These are phyloP conservation scores for Fusarium chuoi DNA, from an alignment of 2,329 filamentous ascomycete species.

Conservation along the genomic window DNA sequence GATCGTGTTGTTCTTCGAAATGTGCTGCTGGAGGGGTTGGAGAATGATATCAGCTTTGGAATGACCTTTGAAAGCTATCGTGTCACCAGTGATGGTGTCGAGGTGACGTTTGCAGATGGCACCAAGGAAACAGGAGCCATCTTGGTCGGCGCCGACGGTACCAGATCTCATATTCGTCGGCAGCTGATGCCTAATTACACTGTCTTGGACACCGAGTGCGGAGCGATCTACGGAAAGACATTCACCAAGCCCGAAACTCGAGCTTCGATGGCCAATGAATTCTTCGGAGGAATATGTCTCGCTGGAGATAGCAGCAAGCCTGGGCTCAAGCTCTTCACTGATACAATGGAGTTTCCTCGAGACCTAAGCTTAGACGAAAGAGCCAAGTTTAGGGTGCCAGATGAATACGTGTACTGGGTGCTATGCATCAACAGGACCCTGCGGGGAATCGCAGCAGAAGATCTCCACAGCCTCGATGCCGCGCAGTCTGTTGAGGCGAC, in stretches of 20 bases:
- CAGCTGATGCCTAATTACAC: background rate
- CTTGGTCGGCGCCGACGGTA: background rate
- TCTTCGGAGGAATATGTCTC: background rate
- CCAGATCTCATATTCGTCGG: background rate
- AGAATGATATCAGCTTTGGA: background rate
- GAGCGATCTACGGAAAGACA: background rate
- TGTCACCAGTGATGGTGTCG: rapidly evolving
- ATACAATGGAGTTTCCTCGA: background rate
- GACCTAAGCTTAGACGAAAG: background rate
- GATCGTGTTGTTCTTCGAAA: background rate
- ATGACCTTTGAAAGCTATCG: background rate
- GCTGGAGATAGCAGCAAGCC: background rate
- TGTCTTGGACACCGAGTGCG: background rate
- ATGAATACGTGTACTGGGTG: background rate
- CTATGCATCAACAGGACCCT: background rate
- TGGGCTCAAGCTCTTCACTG: background rate
- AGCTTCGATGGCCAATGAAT: background rate
- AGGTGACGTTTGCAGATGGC: background rate
- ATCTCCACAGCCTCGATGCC: background rate
- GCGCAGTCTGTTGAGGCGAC: background rate
- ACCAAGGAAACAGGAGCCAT: background rate
- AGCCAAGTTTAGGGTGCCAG: background rate
- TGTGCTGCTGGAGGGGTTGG: rapidly evolving
- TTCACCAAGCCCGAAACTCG: rapidly evolving
- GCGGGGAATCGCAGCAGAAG: background rate